phyloP scores from a whole-genome alignment of 805 yeast species.

The Lachancea sp. region DNA sequence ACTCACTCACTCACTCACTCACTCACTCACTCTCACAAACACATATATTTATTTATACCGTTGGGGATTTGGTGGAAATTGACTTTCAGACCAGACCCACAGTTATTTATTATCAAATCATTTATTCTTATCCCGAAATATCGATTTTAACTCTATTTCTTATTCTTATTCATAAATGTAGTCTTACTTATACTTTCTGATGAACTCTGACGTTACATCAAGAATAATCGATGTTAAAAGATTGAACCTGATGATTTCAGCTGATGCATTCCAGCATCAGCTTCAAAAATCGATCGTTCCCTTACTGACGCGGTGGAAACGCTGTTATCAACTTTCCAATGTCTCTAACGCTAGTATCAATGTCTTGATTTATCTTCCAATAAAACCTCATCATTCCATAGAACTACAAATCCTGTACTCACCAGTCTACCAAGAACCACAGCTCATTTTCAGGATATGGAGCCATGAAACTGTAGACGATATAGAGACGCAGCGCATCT shows the following conservation, averaged over 20 bases:
- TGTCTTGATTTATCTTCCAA: background rate
- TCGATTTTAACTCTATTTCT: background rate
- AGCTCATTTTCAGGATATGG: slow-evolving; percentile 18
- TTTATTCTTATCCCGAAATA: slow-evolving; percentile 1
- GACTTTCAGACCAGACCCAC: background rate
- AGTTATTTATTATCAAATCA: slow-evolving; percentile 2
- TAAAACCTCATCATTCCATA: slow-evolving; percentile 4
- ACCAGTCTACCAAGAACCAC: slow-evolving; percentile 21
- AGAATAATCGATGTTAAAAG: too few relatives aligned
- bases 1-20: background rate
- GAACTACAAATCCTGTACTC: slow-evolving; percentile 19
- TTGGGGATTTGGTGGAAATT: background rate
- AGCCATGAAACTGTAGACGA: slow-evolving; percentile 2
- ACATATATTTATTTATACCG: background rate
- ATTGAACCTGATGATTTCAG: background rate
- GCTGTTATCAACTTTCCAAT: background rate
- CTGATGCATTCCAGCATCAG: background rate
- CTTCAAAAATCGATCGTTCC: background rate
- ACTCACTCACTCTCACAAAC: background rate
- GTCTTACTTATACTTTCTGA: background rate
- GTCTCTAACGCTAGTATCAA: background rate
- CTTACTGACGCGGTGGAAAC: background rate
- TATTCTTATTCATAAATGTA: background rate
- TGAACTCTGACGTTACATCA: too few relatives aligned
- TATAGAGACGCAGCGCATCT: slow-evolving; percentile 3